phyloP scores from a whole-genome alignment of 2,329 filamentous ascomycete genomes.

The Clonostachys solani region DNA sequence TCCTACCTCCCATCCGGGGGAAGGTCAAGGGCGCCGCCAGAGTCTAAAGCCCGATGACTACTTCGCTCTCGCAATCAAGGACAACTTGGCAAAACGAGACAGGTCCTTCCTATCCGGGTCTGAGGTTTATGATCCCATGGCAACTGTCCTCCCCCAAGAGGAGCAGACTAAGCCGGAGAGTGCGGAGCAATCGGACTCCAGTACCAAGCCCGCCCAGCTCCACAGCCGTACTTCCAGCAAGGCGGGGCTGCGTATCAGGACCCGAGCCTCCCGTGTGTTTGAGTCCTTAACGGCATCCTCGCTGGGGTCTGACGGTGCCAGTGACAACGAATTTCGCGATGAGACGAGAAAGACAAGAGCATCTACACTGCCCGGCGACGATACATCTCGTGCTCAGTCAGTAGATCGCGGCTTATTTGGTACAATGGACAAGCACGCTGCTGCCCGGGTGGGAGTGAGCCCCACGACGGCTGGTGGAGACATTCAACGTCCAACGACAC shows the following conservation, averaged over 20 bases:
- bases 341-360: conserved; percentile 37
- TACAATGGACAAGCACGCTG: conserved; percentile 59
- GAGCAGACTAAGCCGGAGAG: conserved; percentile 16
- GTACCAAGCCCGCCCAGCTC: conserved; percentile 11
- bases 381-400: conserved; percentile 53
- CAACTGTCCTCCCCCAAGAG: conserved; percentile 24
- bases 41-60: conserved; percentile 51
- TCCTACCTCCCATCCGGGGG: conserved; percentile 41
- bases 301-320: conserved; percentile 27
- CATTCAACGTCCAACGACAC: conserved; percentile 33
- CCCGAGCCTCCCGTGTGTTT: conserved; percentile 16
- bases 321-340: conserved; percentile 13
- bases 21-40: conserved; percentile 41
- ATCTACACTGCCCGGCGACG: conserved; percentile 30
- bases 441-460: conserved; percentile 60
- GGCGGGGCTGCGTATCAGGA: conserved; percentile 34
- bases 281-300: conserved; percentile 13
- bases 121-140: conserved; percentile 31
- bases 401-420: conserved; percentile 58
- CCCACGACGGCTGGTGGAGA: conserved; percentile 58
- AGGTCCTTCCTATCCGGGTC: conserved; percentile 8
- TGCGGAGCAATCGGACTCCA: neutral
- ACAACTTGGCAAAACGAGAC: neutral
- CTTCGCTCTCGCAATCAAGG: conserved; percentile 23
- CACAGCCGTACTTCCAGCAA: conserved; percentile 40